Evolutionary conservation across 768 basidiomycete genomes (phyloP), one percentile per base, ranked within the genome.

Genomic region (Pleurotus platypus): DNA sequence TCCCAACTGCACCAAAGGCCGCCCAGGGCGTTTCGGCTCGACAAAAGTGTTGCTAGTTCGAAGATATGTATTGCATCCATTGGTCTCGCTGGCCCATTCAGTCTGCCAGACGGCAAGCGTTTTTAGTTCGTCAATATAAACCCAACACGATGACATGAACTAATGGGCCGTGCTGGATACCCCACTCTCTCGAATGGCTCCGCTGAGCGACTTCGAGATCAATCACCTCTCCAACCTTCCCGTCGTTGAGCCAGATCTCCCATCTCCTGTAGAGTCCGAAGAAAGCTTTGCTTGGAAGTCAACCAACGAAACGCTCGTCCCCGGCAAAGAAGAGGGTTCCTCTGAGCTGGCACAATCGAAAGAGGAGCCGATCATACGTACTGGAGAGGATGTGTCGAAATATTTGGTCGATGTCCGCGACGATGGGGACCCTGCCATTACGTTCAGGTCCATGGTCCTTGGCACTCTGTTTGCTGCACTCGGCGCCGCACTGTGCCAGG

Each of bases 391-490:
- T 57, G 71, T 75, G 53, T 72, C 73, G 1, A 66, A 63, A 27
- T 73, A 64, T 50, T 65, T 75, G n/a, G 64, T 77, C 57, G 74
- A 78, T 57, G 54, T 70, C 16, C 65, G 75, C n/a, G 78, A 79
- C 59, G 76, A 78, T 58, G 70, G 67, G 7, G 79, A 78, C 58
- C 63, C 72, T 16, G 67, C 77, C 0, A 48, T 76, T n/a, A 78
- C 76, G 1, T 71, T 78, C 60, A 70, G 78, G 12, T 77, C 78
- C 2, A 55, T 75, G 30, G 58, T 77, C 16, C 50, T 80, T 16
- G 79, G 77, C 0, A 77, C 78, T 0, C 47, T 73, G 1, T 69
- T 79, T 46, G 75, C 75, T 1, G 74, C 72, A 4, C 64, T 80
- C 5, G 76, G 75, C 6, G 78, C 79, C n/a, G 70, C 75, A 2